A percentile compares a stretch with the other conserved stretches of the same genome.
These are phyloP conservation scores for Colletotrichum lentis DNA, from an alignment of 2,329 filamentous ascomycete genomes.

Conservation along the genomic window DNA sequence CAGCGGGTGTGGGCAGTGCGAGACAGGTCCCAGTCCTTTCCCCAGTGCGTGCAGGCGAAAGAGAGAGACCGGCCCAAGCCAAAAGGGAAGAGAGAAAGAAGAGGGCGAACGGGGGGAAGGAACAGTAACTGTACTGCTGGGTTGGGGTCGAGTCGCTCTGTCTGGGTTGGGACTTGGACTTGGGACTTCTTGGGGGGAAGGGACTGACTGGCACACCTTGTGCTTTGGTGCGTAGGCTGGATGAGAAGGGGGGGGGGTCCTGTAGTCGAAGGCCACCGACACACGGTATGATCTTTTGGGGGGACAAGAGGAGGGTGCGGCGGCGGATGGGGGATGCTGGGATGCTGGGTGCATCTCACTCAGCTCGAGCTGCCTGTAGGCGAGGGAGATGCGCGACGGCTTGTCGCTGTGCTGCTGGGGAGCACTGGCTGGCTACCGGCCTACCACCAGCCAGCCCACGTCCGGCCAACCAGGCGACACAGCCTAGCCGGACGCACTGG, in stretches of 20 bases:
- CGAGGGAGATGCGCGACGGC: not conserved
- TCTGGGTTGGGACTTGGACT: conserved; percentile 21
- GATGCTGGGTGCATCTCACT: conserved; percentile 28
- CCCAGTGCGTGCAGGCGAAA: conserved; percentile 29
- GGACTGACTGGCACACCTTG: conserved; percentile 29
- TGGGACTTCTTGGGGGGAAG: not conserved
- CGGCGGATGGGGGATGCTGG: conserved; percentile 16
- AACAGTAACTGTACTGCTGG: conserved; percentile 32
- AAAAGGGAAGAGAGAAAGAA: conserved; percentile 29
- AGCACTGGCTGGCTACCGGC: conserved; percentile 27
- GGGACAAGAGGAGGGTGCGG: not conserved
- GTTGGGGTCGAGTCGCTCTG: conserved; percentile 5
- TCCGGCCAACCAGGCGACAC: conserved; percentile 6
- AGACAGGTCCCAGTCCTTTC: conserved; percentile 30
- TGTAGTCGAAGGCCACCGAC: not conserved
- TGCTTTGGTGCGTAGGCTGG: conserved; percentile 28
- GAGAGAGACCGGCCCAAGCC: conserved; percentile 28
- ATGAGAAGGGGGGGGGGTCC: conserved; percentile 3
- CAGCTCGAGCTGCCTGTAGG: conserved; percentile 13
- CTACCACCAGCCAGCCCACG: conserved; percentile 15
- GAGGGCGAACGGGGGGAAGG: conserved; percentile 20
- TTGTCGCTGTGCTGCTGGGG: conserved; percentile 22
- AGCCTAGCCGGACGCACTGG: conserved; percentile 15
- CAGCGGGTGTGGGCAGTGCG: conserved; percentile 32
- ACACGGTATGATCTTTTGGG: conserved; percentile 25